Conservation (phyloP, 2,329 filamentous ascomycete species). For the Diaporthe longicolla region DNA sequence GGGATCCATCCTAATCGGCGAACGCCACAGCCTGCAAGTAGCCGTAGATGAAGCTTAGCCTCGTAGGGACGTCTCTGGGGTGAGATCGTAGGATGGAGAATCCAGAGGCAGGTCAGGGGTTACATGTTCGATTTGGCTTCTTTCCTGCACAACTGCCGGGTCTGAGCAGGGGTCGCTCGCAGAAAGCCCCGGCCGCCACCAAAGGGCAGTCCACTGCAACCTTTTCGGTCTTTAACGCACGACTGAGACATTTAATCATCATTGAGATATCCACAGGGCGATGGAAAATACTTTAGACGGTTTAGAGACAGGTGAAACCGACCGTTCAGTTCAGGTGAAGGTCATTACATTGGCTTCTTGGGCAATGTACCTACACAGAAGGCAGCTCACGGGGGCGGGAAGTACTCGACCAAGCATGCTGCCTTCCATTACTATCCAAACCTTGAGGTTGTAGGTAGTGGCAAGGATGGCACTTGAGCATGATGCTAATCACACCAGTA, state of each 20-base stretch:
- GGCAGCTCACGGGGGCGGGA: background rate
- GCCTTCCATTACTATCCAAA: background rate
- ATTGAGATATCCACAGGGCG: too few species aligned
- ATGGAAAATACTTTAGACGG: background rate
- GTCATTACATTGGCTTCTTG: background rate
- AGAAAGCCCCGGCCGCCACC: background rate
- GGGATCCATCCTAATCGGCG: slow-evolving; percentile 5
- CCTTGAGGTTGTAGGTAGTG: background rate
- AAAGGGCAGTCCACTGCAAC: background rate
- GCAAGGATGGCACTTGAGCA: background rate
- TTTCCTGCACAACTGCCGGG: background rate
- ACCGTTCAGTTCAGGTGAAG: background rate
- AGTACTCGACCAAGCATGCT: background rate
- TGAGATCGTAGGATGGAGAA: too few species aligned
- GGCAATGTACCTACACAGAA: background rate
- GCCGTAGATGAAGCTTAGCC: slow-evolving; percentile 10
- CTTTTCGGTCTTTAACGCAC: too few species aligned
- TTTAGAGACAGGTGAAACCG: background rate
- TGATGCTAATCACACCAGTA: background rate
- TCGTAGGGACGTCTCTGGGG: background rate
- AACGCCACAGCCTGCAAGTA: slow-evolving; percentile 27
- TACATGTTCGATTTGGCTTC: background rate
- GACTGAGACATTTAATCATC: background rate
- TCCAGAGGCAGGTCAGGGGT: background rate
- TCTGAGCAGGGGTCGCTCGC: background rate